phyloP scores from a whole-genome alignment of 1,284 basidiomycete species.

The Trichosporon inkin region DNA sequence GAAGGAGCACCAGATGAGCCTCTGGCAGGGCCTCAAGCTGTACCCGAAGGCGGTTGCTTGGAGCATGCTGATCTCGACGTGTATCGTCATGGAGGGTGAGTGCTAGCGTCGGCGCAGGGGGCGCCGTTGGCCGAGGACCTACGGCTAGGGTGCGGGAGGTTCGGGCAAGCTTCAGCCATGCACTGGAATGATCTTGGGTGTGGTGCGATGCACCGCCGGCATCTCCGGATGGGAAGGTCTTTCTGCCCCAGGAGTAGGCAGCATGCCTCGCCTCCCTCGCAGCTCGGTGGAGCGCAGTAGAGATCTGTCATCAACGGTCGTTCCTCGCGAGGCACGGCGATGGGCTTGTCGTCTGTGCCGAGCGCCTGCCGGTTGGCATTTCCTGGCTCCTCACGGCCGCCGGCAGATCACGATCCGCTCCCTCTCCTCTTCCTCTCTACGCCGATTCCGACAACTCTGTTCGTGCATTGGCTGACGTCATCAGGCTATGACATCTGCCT shows the following conservation, averaged over 20 bases:
- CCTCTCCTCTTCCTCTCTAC: no score
- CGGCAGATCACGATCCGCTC: no score
- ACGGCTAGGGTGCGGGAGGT: no score
- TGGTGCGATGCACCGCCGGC: no score
- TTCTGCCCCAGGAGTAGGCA: constrained; percentile 6
- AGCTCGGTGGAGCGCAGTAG: no score
- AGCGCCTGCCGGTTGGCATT: constrained; percentile 21
- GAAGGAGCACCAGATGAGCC: constrained; percentile 48
- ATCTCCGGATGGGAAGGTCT: no score
- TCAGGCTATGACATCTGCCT: constrained; percentile 43
- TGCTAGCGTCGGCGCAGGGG: not conserved
- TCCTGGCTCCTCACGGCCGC: no score
- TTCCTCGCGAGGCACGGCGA: constrained; percentile 9
- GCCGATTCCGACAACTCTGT: no score
- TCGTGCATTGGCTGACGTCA: not conserved
- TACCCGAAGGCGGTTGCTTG: constrained; percentile 54
- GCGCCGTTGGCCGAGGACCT: not conserved
- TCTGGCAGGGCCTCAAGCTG: constrained; percentile 41
- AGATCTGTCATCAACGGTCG: no score
- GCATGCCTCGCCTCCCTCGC: constrained; percentile 29
- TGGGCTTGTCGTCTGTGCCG: no score
- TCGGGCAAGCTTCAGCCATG: no score
- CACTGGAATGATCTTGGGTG: no score
- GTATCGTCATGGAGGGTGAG: constrained; percentile 53
- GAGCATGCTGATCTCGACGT: constrained; percentile 51